Evolutionary conservation across 176 grass and related monocot species (phyloP).

Genomic region (Melocanna baccifera): DNA sequence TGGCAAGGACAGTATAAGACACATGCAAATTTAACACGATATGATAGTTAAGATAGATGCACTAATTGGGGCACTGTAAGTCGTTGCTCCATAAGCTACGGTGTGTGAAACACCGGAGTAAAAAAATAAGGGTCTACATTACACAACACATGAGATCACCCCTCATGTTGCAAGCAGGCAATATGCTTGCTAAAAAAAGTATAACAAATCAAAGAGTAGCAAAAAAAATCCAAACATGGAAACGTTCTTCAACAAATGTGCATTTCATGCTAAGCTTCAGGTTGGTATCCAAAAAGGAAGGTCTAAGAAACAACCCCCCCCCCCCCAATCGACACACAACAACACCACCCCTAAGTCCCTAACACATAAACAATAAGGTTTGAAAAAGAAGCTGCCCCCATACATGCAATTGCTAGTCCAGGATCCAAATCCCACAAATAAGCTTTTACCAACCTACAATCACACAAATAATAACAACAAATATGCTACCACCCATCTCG

Average conservation of each 20-base stretch:
- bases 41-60: background rate
- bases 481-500: background rate
- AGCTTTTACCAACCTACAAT: background rate
- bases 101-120: background rate
- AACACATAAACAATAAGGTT: background rate
- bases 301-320: too few species aligned
- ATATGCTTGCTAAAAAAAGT: background rate
- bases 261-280: background rate
- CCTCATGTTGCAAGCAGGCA: background rate
- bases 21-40: background rate
- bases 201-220: too few species aligned
- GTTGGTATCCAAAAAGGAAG: too few species aligned
- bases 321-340: background rate
- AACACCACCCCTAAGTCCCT: background rate
- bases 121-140: background rate
- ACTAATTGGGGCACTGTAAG: background rate
- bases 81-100: background rate
- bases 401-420: background rate
- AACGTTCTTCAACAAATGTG: background rate
- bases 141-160: background rate
- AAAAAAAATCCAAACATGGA: constrained; percentile 19
- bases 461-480: background rate
- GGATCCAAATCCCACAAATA: background rate
- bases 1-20: background rate
- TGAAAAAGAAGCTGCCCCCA: background rate